Evolutionary conservation across 208 protist genomes (phyloP).

Genomic region (Tritrichomonas musculus): DNA sequence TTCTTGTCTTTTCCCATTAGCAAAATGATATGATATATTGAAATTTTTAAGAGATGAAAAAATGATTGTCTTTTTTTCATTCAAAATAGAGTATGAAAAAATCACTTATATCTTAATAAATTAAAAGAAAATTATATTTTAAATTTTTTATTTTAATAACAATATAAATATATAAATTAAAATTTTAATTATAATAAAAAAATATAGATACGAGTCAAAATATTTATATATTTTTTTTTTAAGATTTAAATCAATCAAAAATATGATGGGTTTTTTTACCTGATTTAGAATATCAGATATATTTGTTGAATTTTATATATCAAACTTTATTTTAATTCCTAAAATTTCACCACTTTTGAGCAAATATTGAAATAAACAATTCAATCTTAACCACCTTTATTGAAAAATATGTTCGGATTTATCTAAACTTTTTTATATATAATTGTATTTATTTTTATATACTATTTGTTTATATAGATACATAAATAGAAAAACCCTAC

Average conservation of each 20-base stretch:
- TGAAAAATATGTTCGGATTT: too few species aligned
- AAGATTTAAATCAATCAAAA: background rate
- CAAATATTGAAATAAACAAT: too few species aligned
- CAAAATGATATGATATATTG: background rate
- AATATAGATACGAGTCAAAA: background rate
- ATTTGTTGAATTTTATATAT: too few species aligned
- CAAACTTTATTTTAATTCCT: too few species aligned
- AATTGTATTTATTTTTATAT: too few species aligned
- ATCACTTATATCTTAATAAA: background rate
- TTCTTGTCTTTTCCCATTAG: background rate
- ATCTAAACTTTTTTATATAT: too few species aligned
- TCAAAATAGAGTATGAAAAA: background rate
- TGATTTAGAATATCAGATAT: background rate
- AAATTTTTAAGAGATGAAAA: background rate
- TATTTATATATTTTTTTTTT: background rate
- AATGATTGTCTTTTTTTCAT: background rate
- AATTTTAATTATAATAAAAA: background rate
- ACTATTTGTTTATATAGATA: too few species aligned
- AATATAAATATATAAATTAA: background rate
- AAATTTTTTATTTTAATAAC: background rate
- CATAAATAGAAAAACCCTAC: too few species aligned
- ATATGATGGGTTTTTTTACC: background rate
- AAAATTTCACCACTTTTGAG: too few species aligned
- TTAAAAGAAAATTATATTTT: background rate
- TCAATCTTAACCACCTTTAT: too few species aligned